phyloP scores from a whole-genome alignment of 78 protist genomes.

The Chrysochromulina tobinii region DNA sequence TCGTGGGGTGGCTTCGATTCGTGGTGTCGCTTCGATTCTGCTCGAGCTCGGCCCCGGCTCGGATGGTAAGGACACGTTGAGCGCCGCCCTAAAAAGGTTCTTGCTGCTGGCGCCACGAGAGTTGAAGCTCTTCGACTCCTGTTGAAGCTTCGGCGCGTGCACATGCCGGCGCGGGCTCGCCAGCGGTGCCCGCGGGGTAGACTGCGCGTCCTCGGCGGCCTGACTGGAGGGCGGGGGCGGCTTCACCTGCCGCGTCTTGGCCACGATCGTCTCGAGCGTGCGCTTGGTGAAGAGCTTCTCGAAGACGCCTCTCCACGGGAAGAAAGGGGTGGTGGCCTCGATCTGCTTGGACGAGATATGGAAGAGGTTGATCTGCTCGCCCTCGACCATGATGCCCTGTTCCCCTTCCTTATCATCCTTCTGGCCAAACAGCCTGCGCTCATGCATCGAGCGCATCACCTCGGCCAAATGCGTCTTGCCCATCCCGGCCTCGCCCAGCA shows the following conservation, averaged over 20 bases:
- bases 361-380: not conserved
- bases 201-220: not conserved
- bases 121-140: too few species aligned
- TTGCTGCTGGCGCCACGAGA: too few species aligned
- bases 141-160: too few species aligned
- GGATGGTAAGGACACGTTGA: too few species aligned
- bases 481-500: slow-evolving; percentile 16
- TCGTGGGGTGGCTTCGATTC: too few species aligned
- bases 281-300: not conserved
- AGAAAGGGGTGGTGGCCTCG: not conserved
- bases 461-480: not conserved
- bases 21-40: too few species aligned
- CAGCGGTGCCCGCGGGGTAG: too few species aligned
- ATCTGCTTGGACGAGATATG: not conserved
- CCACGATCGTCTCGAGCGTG: not conserved
- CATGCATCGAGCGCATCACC: not conserved
- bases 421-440: too few species aligned
- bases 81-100: too few species aligned
- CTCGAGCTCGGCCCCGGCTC: too few species aligned
- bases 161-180: too few species aligned
- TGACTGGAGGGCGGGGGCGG: not conserved
- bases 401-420: not conserved
- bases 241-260: too few species aligned
- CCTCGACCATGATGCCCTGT: not conserved
- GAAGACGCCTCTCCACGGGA: not conserved